Base-by-base conservation (phyloP, 192 early-diverging fungal genomes). In the Backusella macrospora region DNA sequence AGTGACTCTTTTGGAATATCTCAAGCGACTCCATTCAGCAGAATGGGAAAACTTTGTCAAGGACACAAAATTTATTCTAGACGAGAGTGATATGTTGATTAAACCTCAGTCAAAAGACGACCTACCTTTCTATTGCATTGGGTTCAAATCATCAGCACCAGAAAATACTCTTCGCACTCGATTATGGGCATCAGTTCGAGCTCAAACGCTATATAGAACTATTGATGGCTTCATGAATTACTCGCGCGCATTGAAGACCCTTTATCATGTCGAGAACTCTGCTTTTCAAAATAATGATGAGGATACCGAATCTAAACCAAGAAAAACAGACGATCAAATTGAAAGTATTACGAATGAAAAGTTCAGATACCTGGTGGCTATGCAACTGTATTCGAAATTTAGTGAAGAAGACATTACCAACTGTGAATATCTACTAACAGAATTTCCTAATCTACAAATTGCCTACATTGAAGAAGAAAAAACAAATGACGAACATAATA, bases 1-100 rank as follows among this genome's bases (percentile, higher is more conserved):
- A 12, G 86, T 92, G 23, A 92, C 90, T 15, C 75, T 92, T 29
- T 80, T 92, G 46, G 90, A 92, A 76, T 91, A 90, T 55, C 83
- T 89, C 65, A 89, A 91, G 73, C 82, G 84, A 4, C 79, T 90
- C 39, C 89, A 90, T 65, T 79, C 83, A 0, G 84, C 80, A 44
- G 91, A 92, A 76, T 92, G 91, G 91, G 86, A 90, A 49, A 90
- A 92, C 78, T 92, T 92, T 86, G 91, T 91, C 73, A 86, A 90
- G 79, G 91, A 92, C 55, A 89, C 87, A 73, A 91, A 88, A 80
- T 86, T 90, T 29, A 68, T 90, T 72, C 85, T 85, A 4, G 86
- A 90, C 74, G 89, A 90, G 64, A 65, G 47, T 44, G 48, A 73
- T 13, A 37, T 66, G 23, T 12, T 66, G 6, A 65, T 26, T 6